phyloP scores from a whole-genome alignment of 2,329 filamentous ascomycete species.

The Venturia pyrina region DNA sequence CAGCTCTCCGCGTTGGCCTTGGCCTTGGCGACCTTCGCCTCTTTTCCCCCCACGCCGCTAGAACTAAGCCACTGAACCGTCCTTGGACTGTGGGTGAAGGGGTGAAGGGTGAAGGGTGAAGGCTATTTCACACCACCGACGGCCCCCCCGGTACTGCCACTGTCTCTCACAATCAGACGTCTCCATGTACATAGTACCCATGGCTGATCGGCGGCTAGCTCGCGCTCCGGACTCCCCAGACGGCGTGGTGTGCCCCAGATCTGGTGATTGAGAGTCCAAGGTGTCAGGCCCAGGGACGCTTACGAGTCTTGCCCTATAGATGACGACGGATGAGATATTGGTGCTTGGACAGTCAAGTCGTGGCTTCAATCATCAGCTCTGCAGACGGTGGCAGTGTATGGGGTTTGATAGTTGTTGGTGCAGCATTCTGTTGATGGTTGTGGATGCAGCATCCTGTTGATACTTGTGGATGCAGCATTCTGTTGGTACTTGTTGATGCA shows the following conservation, averaged over 20 bases:
- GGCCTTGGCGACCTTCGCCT: background rate
- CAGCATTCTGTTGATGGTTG: too few relatives aligned
- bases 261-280: background rate
- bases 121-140: too few relatives aligned
- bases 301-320: background rate
- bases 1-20: background rate
- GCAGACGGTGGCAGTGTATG: too few relatives aligned
- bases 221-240: background rate
- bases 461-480: too few relatives aligned
- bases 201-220: background rate
- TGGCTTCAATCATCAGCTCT: too few relatives aligned
- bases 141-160: too few relatives aligned
- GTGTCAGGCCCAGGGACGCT: background rate
- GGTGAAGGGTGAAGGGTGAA: too few relatives aligned
- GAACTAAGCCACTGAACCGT: background rate
- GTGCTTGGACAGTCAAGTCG: too few relatives aligned
- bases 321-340: conserved; percentile 5
- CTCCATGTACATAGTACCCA: background rate
- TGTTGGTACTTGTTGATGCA: too few relatives aligned
- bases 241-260: conserved; percentile 1
- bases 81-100: background rate
- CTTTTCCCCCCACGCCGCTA: background rate
- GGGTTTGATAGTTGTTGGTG: too few relatives aligned
- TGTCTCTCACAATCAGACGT: background rate
- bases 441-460: too few relatives aligned